Evolutionary conservation across 441 rosid species (phyloP), one percentile per base, ranked within the genome.

Genomic region (Bocquillonia castaneifolia): DNA sequence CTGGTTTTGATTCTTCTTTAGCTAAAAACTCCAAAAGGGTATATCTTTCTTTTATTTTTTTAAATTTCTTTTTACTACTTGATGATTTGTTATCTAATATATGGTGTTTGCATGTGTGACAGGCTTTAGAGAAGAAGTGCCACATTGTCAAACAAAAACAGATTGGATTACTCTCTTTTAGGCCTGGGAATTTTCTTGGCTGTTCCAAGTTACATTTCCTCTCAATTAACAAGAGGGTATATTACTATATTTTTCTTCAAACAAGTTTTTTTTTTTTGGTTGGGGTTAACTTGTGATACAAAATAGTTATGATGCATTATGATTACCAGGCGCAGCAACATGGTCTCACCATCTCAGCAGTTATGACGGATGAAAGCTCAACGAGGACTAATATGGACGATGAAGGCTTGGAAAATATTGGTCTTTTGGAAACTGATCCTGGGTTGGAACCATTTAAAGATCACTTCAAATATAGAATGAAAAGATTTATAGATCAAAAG

Each of bases 391-490:
- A 57, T 56, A 53, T 48, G n/a, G n/a, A n/a, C 36, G 85, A 77
- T 51, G 82, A 80, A 39, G 84, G 81, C 55, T 28, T 18, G 12
- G 86, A 81, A 76, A 79, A 70, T 54, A 67, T 84, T 44, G 85
- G 86, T 67, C 78, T 90, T 71, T 70, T 88, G 68, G 70, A 66
- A 14, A 48, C 59, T 71, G 96, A 88, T 80, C 79, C 85, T 54
- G 78, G 83, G 61, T 59, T 90, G 72, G 79, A 74, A 78, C 79
- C 77, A 62, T 90, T 84, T 79, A 78, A 70, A 71, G 90, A 79
- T 74, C 96, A 88, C 82, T 90, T 90, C 75, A 78, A 28, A 52
- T 80, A 85, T 69, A 83, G 89, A 77, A 54, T 85, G 78, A 75
- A 63, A 77, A 86, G 83, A 74, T 86, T 78, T 56, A 28, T 58